These are phyloP conservation scores for Peribolospora kevripleyi DNA, from an alignment of 768 basidiomycete species.

Conservation along the genomic window DNA sequence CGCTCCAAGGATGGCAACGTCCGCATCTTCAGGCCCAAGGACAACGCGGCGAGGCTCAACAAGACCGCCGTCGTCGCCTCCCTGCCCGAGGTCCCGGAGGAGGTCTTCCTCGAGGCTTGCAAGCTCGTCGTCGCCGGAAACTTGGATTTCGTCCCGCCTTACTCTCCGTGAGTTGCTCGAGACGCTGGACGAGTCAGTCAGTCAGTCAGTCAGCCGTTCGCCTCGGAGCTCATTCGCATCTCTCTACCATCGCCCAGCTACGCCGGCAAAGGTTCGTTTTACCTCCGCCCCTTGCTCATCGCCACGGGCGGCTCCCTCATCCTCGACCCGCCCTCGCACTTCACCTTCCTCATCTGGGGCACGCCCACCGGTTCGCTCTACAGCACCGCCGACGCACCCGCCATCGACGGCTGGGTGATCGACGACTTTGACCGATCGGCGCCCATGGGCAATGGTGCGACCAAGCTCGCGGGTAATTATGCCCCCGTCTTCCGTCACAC, in stretches of 20 bases:
- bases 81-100: constrained; percentile 13
- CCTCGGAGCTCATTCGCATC: background rate
- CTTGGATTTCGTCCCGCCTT: constrained; percentile 11
- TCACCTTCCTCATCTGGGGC: constrained; percentile 10
- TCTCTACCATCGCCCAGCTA: background rate
- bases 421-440: constrained; percentile 14
- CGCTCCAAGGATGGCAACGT: constrained; percentile 11
- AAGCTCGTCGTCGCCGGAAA: constrained; percentile 10
- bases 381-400: constrained; percentile 9
- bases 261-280: too few species aligned
- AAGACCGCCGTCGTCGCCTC: constrained; percentile 9
- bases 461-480: constrained; percentile 8
- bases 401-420: constrained; percentile 11
- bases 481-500: constrained; percentile 7
- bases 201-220: constrained; percentile 3
- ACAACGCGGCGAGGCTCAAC: constrained; percentile 6
- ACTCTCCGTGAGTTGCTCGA: constrained; percentile 7
- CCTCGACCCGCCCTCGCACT: constrained; percentile 9
- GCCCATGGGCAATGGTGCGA: constrained; percentile 9
- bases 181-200: constrained; percentile 6
- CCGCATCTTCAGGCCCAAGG: constrained; percentile 12
- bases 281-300: constrained; percentile 1
- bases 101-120: constrained; percentile 11
- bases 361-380: constrained; percentile 14
- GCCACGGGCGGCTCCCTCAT: constrained; percentile 9